Base-by-base conservation (phyloP, 2,329 filamentous ascomycete genomes). In the Pseudogymnoascus sp. region DNA sequence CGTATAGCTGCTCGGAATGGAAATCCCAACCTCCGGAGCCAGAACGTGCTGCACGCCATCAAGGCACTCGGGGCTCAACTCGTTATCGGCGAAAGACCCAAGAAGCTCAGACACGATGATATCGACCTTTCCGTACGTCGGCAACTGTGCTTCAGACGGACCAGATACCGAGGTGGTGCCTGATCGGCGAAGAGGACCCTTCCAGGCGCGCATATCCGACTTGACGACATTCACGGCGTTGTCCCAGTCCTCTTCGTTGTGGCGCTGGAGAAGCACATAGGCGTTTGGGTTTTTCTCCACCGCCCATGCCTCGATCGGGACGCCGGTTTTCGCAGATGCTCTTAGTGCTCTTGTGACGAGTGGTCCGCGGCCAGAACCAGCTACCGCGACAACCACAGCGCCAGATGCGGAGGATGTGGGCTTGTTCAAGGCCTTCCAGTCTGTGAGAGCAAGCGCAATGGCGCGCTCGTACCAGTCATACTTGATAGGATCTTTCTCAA, bases 211-310 rank as follows among this genome's bases (percentile, higher is more conserved):
- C 95, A 99, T 99, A 74, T 99, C 95, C 0, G 92, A 96, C 77
- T 96, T 96, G 67, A 97, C 88, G 33, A 99, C 85, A 1, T 88
- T 93, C 19, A 97, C 93, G 62, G 83, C 83, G 21, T 87, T 86
- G 64, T 80, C 82, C 95, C 95, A 99, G n/a, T 86, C 82, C 17
- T 82, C 84, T 67, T 88, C 82, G 72, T 97, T 97, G 72, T 96
- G 91, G 23, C 90, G 84, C 66, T 96, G 86, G 2, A 99, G 84
- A 68, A 97, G 87, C 6, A 99, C 93, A 73, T 93, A 97, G 0
- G 95, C 95, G 72, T 99, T 97, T 3, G 91, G 95, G 75, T 99
- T 99, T 82, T 99, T 99, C 77, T 99, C 95, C 3, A 99, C 86
- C 0, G 91, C 95, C 87, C 92, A 97, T 53, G 96, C 83, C 68